Evolutionary conservation across 768 basidiomycete species (phyloP).

Genomic region (Dentipellis fragilis): DNA sequence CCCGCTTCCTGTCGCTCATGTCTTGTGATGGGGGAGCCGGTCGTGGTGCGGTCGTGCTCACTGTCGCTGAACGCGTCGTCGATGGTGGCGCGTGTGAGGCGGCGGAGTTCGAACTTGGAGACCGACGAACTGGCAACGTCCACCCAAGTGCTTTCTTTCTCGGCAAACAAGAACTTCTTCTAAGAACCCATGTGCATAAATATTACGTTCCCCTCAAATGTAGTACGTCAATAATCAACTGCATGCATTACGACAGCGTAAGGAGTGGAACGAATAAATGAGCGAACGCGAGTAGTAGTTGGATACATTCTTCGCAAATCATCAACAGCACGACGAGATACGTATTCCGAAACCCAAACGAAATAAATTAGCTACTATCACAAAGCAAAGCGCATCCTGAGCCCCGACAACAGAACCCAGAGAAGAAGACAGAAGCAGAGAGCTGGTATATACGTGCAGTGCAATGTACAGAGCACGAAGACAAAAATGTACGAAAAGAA

Average conservation of each 20-base stretch:
- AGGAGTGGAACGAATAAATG: no score
- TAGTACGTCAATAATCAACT: no score
- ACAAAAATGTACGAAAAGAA: no score
- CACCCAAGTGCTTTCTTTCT: neutral
- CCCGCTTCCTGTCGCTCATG: conserved; percentile 14
- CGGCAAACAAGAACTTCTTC: neutral
- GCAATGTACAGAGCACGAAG: no score
- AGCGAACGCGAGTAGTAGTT: no score
- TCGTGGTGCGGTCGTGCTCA: neutral
- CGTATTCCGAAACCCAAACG: no score
- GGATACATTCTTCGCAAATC: neutral
- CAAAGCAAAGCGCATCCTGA: no score
- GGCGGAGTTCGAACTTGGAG: neutral
- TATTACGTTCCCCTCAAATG: neutral
- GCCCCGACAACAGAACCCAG: no score
- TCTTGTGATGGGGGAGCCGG: neutral
- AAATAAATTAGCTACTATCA: no score
- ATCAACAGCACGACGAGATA: neutral
- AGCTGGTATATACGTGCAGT: no score
- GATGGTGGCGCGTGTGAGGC: neutral
- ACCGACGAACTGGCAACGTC: neutral
- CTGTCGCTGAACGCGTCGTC: neutral
- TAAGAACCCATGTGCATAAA: neutral
- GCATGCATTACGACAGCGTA: no score
- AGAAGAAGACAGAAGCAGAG: no score